Evolutionary conservation across 116 monocot species (phyloP).

Genomic region (Dioscorea cayenensis): DNA sequence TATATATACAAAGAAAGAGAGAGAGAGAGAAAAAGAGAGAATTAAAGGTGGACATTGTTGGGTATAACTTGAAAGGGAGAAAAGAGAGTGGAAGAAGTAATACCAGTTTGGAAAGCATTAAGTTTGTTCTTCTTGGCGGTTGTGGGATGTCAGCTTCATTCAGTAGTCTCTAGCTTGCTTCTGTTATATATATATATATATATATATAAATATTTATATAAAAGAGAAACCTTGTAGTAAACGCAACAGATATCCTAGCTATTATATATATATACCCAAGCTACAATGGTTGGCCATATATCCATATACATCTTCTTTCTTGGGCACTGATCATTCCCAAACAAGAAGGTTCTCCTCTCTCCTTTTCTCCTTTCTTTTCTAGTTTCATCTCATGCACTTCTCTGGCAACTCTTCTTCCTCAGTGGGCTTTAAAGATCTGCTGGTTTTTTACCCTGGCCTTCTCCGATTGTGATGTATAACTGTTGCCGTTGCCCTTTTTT

Average conservation of each 20-base stretch:
- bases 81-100: no score
- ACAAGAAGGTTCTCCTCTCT: not conserved
- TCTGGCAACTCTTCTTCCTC: not conserved
- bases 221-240: not conserved
- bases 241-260: not conserved
- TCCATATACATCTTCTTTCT: not conserved
- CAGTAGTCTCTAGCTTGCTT: not conserved
- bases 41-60: no score
- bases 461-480: not conserved
- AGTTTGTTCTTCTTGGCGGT: not conserved
- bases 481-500: not conserved
- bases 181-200: not conserved
- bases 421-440: not conserved
- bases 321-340: not conserved
- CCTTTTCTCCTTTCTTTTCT: not conserved
- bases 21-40: no score
- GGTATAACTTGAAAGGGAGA: no score
- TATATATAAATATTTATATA: no score
- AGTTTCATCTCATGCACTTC: not conserved
- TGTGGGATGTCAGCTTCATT: not conserved
- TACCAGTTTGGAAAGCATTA: not conserved
- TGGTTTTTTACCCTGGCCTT: not conserved
- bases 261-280: not conserved
- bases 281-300: not conserved
- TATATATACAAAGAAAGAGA: no score